Evolutionary conservation across 2,329 filamentous ascomycete species (phyloP).

Genomic region (Aspergillus terreus): DNA sequence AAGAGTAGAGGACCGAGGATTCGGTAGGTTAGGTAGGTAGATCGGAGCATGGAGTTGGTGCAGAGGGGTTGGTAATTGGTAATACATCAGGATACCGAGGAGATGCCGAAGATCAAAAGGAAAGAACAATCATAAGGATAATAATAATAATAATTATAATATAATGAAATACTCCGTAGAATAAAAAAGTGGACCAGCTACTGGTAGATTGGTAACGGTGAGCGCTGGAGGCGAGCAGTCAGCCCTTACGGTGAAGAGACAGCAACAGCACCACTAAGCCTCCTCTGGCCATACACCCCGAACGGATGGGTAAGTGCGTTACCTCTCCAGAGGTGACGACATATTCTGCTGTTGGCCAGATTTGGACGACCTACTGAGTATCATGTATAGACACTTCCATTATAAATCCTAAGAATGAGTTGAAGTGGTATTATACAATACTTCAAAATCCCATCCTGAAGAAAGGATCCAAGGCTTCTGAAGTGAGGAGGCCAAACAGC

Average conservation of each 20-base stretch:
- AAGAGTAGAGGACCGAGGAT: not conserved
- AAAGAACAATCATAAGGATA: not conserved
- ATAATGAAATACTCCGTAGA: too few relatives aligned
- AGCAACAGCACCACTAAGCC: slow-evolving; percentile 12
- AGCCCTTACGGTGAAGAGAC: slow-evolving; percentile 11
- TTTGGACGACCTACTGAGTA: not conserved
- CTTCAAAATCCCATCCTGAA: not conserved
- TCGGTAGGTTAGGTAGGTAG: not conserved
- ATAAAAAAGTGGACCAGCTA: slow-evolving; percentile 11
- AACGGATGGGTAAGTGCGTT: not conserved
- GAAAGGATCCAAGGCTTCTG: slow-evolving; percentile 6
- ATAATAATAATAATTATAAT: slow-evolving; percentile 1
- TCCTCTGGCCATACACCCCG: slow-evolving; percentile 4
- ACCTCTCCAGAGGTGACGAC: too few relatives aligned
- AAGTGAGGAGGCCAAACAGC: slow-evolving; percentile 13
- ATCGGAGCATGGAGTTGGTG: not conserved
- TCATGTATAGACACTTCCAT: not conserved
- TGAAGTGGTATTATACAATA: not conserved
- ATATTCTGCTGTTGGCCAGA: not conserved
- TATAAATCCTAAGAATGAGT: not conserved
- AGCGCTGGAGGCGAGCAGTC: slow-evolving; percentile 16
- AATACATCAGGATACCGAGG: not conserved
- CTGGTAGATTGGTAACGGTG: slow-evolving; percentile 4
- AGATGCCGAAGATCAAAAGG: not conserved
- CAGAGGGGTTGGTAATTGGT: not conserved